Base-by-base conservation (phyloP, 164 flowering plant species). In the Piper betle region DNA sequence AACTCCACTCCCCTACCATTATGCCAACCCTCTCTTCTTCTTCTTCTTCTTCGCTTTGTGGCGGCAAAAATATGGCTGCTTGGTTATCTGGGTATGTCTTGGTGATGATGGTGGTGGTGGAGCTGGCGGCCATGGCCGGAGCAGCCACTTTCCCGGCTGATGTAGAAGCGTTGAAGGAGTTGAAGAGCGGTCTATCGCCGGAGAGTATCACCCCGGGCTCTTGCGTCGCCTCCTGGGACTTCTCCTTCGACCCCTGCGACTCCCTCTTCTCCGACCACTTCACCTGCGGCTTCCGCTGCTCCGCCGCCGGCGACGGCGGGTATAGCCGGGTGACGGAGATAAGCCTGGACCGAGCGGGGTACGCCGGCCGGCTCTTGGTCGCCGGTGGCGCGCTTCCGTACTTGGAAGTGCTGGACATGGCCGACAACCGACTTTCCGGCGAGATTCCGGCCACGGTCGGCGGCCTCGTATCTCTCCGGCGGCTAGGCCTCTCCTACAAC, bases 261-360 rank as follows among this genome's bases (percentile, higher is more conserved):
- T 66, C 50, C 55, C 68, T 81, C 63, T 80, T 74, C 74, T 48
- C 79, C 64, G 82, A 82, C 1, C 71, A 59, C 6, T 93, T 93
- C 85, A 93, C 84, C 16, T 93, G 99, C 68, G 99, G 99, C 37
- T 77, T 93, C 79, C 68, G 89, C 43, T 93, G 98, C 78, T 46
- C 50, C 39, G 86, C 81, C 66, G 43, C 37, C 53, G 55, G 62
- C 5, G 73, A 50, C 25, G 67, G 77, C 38, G 78, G 77, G 46
- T 1, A 39, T 5, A 71, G 73, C 55, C 81, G 97, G 48, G 78
- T 93, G 73, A 88, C 95, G 8, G 93, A 90, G 42, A 77, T 93
- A 80, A 70, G 65, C 57, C 96, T 93, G 52, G 99, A 93, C 79
- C 76, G 70, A 41, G 87, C 96, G 4, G 88, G 91, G 43, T 93